Percentiles rank a stretch among this genome's conserved stretches.
These are phyloP conservation scores for Rhizophora mangle DNA, from an alignment of 345 rosid species.

Conservation along the genomic window DNA sequence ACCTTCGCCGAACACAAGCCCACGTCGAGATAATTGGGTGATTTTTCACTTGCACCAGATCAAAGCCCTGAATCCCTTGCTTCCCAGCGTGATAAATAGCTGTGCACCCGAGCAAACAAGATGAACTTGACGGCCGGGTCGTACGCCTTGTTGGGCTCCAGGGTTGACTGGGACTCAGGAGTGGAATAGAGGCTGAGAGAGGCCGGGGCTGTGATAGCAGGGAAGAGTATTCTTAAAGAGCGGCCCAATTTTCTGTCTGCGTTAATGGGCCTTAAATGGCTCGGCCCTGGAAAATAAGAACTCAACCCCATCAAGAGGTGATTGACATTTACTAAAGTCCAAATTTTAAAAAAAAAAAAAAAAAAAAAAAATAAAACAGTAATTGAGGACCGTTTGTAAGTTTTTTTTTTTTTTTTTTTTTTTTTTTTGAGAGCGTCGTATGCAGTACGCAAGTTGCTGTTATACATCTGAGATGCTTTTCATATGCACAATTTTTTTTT, in stretches of 20 bases:
- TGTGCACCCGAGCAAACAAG: conserved; percentile 9
- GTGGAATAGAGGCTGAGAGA: conserved; percentile 33
- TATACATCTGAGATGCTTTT: too few relatives aligned
- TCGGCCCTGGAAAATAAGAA: too few relatives aligned
- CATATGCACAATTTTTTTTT: too few relatives aligned
- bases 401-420: too few relatives aligned
- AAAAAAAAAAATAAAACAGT: too few relatives aligned
- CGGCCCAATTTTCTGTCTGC: conserved; percentile 25
- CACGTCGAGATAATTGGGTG: not conserved
- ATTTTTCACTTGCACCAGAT: not conserved
- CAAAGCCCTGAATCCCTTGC: not conserved
- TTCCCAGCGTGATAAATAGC: conserved; percentile 1
- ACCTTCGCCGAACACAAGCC: not conserved
- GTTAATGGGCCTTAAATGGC: not conserved
- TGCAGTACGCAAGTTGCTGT: too few relatives aligned
- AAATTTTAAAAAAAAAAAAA: too few relatives aligned
- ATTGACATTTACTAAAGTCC: too few relatives aligned
- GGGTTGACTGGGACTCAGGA: conserved; percentile 24
- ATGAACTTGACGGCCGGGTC: conserved; percentile 36
- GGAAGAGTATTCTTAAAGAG: conserved; percentile 35
- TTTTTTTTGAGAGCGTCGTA: too few relatives aligned
- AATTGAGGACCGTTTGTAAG: too few relatives aligned
- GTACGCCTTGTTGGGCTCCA: conserved; percentile 35
- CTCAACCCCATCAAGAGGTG: too few relatives aligned
- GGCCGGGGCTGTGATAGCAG: conserved; percentile 42